Conservation (phyloP, 2,329 filamentous ascomycete species). For the Penicillium olsonii region DNA sequence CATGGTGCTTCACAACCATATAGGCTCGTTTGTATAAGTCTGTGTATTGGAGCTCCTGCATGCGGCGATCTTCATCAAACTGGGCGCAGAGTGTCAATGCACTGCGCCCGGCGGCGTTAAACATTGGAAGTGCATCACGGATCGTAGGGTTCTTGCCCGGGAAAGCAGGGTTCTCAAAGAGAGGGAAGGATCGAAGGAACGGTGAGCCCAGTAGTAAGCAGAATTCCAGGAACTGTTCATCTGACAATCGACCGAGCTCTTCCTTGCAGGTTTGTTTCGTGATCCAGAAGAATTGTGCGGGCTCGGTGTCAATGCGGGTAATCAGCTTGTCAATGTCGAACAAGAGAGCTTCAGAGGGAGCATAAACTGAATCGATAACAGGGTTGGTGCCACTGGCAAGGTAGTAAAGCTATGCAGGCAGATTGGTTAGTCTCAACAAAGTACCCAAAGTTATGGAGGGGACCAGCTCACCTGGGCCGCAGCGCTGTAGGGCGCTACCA, state of each 20-base stretch:
- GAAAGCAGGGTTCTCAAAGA: conserved; percentile 65
- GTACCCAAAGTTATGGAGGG: neutral
- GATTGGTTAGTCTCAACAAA: conserved; percentile 6
- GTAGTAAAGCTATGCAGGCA: conserved; percentile 63
- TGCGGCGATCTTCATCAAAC: conserved; percentile 76
- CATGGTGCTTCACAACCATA: conserved; percentile 83
- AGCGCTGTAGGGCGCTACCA: conserved; percentile 84
- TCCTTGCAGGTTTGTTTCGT: conserved; percentile 70
- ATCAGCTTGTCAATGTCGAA: conserved; percentile 81
- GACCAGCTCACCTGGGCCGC: conserved; percentile 71
- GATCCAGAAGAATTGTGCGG: conserved; percentile 63
- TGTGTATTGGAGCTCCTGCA: conserved; percentile 72
- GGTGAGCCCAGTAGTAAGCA: conserved; percentile 80
- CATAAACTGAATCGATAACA: conserved; percentile 74
- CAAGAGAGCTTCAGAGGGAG: conserved; percentile 79
- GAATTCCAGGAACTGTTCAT: conserved; percentile 79
- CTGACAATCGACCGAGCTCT: conserved; percentile 62
- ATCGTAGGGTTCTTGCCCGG: conserved; percentile 61
- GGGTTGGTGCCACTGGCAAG: conserved; percentile 70
- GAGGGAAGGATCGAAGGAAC: conserved; percentile 77
- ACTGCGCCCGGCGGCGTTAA: conserved; percentile 66
- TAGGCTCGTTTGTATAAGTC: conserved; percentile 85
- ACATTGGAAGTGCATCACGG: conserved; percentile 74
- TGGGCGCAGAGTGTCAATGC: conserved; percentile 74
- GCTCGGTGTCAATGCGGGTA: conserved; percentile 57